Evolutionary conservation across 2,329 filamentous ascomycete species (phyloP), one percentile per base, ranked within the genome.

Genomic region (Rhynchosporium agropyri): DNA sequence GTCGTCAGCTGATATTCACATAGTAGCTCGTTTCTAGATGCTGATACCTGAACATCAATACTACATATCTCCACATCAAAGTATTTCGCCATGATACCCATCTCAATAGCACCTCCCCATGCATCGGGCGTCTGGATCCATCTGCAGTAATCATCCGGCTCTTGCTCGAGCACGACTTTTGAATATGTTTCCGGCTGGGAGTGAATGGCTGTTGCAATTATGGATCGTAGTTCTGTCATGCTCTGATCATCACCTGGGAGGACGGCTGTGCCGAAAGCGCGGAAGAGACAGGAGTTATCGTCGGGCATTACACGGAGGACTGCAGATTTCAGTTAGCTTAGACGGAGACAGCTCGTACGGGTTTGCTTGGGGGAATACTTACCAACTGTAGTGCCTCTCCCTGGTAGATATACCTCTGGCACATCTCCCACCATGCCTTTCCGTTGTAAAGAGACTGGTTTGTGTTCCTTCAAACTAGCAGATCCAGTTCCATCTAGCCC

Each of bases 261-360:
- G n/a, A 96, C 82, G 3, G 90, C 90, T 60, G 88, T 89, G 15
- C 91, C 90, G 53, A 98, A 87, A 0, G 94, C 93, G 33, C 92
- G 90, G 77, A 97, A 98, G 72, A 98, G 87, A 77, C 94, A 98
- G 63, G 88, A 92, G 76, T 97, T 97, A 76, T 98, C 94, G 73
- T 97, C 94, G 4, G 93, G 92, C 94, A 98, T 97, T 57, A 98
- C 91, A 13, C 94, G 89, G 20, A 97, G 83, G 8, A 96, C 89
- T 86, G 49, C 13, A 3, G 28, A 26, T 49, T 36, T 36, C 33
- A 36, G 28, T 40, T 9, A 56, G 51, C 26, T 26, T 13, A 3
- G 45, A 20, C 1, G 6, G 29, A 15, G 28, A 46, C 2, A 20
- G 2, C 4, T 36, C 26, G 45, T 33, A 36, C 10, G 10, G n/a